These are phyloP conservation scores for Epichloe baconii DNA, from an alignment of 2,329 filamentous ascomycete genomes.

Conservation along the genomic window DNA sequence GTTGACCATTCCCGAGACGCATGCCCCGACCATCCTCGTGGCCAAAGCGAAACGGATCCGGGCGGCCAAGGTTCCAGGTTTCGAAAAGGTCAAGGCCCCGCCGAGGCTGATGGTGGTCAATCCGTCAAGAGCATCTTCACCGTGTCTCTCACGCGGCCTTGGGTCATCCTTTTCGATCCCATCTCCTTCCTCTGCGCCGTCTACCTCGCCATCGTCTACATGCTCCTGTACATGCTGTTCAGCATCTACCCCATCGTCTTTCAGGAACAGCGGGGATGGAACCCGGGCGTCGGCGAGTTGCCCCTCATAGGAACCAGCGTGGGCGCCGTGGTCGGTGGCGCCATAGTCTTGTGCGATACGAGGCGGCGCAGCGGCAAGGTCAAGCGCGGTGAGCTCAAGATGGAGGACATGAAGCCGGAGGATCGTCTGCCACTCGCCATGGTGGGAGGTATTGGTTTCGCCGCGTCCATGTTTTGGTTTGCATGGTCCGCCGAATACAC, in stretches of 20 bases:
- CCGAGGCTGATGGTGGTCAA: constrained; percentile 31
- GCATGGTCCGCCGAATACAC: constrained; percentile 43
- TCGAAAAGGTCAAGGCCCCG: constrained; percentile 36
- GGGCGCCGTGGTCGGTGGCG: constrained; percentile 32
- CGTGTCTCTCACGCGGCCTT: constrained; percentile 38
- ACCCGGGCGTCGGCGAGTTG: constrained; percentile 36
- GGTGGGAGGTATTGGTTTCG: constrained; percentile 36
- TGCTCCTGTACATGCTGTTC: constrained; percentile 44
- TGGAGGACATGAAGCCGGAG: constrained; percentile 25
- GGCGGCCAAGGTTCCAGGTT: constrained; percentile 33
- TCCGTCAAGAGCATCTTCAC: constrained; percentile 33
- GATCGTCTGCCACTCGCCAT: constrained; percentile 48
- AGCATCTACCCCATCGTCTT: constrained; percentile 44
- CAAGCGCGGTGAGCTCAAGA: constrained; percentile 20
- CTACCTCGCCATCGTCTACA: constrained; percentile 40
- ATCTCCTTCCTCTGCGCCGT: constrained; percentile 39
- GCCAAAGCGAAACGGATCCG: constrained; percentile 41
- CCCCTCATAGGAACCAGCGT: constrained; percentile 37
- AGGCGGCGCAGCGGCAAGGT: constrained; percentile 24
- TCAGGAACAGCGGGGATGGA: constrained; percentile 39
- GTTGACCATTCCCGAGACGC: constrained; percentile 47
- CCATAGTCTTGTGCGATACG: constrained; percentile 27
- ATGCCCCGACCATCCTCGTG: constrained; percentile 34
- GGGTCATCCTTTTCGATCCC: constrained; percentile 39
- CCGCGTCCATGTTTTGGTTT: constrained; percentile 48